Base-by-base conservation (phyloP, 371 early-diverging fungal species). In the Mortierella sp. region DNA sequence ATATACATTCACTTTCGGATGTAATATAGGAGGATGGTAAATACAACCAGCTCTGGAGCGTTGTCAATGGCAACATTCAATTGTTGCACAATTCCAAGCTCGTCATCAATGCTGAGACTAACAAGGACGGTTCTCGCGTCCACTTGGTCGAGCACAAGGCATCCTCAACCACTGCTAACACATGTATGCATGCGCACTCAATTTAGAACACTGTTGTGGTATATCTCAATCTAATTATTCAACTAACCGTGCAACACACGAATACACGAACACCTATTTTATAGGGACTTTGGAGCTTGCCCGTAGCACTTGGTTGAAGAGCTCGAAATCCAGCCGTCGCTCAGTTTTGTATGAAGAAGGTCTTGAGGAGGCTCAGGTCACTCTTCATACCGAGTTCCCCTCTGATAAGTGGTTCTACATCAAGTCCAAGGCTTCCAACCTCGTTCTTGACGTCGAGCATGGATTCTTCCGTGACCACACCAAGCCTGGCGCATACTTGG, bases 381-480 rank as follows among this genome's bases (percentile, higher is more conserved):
- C 68, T 21, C 19, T 71, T 45, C 74, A 71, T 48, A 48, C 40
- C 45, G 71, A 65, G n/a, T 68, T 79, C 65, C 80, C 74, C 3
- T 21, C 53, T 15, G 55, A 70, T 15, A 58, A 53, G 45, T 79
- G 68, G 71, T 79, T 79, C 74, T 79, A 79, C 65, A 68, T 79
- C 74, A 79, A 79, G 80, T 88, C 85, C 58, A 79, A 70, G 70
- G 86, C 84, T 16, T 87, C 88, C 32, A 86, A 85, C 63, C 85
- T 86, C 58, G 88, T 88, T 24, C 77, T 90, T 48, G 86, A 86
- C 67, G 83, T 85, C 40, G 74, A 79, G 68, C 80, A 79, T 38
- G 80, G 80, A 4, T 79, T 79, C 74, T 67, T 74, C 60, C 71
- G 75, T 58, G 73, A 69, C 47, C 74, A 76, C 52, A 69, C 70